These are phyloP conservation scores for Zhuliangozyma blackwelliae DNA, from an alignment of 1,139 yeast genomes.

Conservation along the genomic window DNA sequence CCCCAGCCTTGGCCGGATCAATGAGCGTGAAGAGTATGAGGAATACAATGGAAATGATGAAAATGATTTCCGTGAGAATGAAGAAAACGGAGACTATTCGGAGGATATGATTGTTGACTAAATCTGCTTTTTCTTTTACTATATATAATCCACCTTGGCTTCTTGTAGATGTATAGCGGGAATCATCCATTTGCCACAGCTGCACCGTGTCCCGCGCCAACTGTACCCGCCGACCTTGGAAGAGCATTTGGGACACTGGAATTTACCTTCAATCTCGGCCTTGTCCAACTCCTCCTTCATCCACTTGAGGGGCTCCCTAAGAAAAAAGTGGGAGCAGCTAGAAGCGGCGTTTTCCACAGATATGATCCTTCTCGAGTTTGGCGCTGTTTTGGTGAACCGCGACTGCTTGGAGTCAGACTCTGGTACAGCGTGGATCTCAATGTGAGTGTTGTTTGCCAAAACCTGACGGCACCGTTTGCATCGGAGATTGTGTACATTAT, in stretches of 20 bases:
- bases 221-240: slow-evolving; percentile 85
- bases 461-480: slow-evolving; percentile 68
- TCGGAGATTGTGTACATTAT: slow-evolving; percentile 36
- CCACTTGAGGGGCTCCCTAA: slow-evolving; percentile 86
- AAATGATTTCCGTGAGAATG: slow-evolving; percentile 6
- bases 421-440: slow-evolving; percentile 62
- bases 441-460: slow-evolving; percentile 45
- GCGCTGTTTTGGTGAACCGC: slow-evolving; percentile 58
- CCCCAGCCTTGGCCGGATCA: too few relatives aligned
- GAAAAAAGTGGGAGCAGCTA: slow-evolving; percentile 73
- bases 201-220: slow-evolving; percentile 94
- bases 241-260: slow-evolving; percentile 77
- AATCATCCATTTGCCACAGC: slow-evolving; percentile 94
- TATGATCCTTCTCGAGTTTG: slow-evolving; percentile 55
- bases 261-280: slow-evolving; percentile 77
- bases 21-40: too few relatives aligned
- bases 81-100: slow-evolving; percentile 18
- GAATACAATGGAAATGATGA: too few relatives aligned
- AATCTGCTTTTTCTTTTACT: background rate
- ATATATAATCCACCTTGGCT: slow-evolving; percentile 72
- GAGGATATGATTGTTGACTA: slow-evolving; percentile 39
- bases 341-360: slow-evolving; percentile 50
- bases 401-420: slow-evolving; percentile 57
- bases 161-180: slow-evolving; percentile 85
- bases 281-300: slow-evolving; percentile 75